Evolutionary conservation across 164 flowering plant species (phyloP), one percentile per base, ranked within the genome.

Genomic region (Amborella trichopoda): DNA sequence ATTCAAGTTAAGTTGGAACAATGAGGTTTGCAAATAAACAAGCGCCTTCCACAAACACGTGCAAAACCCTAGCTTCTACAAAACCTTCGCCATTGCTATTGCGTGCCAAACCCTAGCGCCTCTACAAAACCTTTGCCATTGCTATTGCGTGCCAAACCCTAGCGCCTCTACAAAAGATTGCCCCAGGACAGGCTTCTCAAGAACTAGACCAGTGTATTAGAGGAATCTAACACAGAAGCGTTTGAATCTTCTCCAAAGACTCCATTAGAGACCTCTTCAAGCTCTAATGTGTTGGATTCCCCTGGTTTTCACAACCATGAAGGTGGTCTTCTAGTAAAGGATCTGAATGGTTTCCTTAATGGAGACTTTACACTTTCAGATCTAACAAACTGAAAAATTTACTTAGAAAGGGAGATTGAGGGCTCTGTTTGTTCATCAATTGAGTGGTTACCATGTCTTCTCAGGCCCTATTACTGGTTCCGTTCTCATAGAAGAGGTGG

Each of bases 391-490:
- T 91, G 95, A 48, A 86, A 84, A 49, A 78, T 91, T 36, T 74
- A 66, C 24, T 24, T 87, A n/a, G 49, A 68, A 44, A 13, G 94
- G 95, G 8, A 26, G 73, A 20, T 59, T 71, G n/a, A 74, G 84
- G 59, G 75, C 82, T 0, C 38, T 87, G 19, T 91, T 74, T 40
- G 46, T 87, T 14, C 75, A 91, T 50, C 59, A 63, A 36, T 58
- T 91, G 62, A 56, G 47, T 54, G 60, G 74, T 46, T 91, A 90
- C 50, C 70, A 49, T 50, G 82, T 87, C 38, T 81, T 67, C 56
- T 69, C 55, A 0, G 98, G 98, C 18, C 90, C 96, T 0, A 88
- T 81, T 10, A 47, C 57, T n/a, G 93, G 94, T 10, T 86, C 94
- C 0, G 55, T 76, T 47, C 64, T 77, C 54, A 83, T 90, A 2